Conservation (phyloP, 106 monocot genomes). For the Xerophyta viscosa region DNA sequence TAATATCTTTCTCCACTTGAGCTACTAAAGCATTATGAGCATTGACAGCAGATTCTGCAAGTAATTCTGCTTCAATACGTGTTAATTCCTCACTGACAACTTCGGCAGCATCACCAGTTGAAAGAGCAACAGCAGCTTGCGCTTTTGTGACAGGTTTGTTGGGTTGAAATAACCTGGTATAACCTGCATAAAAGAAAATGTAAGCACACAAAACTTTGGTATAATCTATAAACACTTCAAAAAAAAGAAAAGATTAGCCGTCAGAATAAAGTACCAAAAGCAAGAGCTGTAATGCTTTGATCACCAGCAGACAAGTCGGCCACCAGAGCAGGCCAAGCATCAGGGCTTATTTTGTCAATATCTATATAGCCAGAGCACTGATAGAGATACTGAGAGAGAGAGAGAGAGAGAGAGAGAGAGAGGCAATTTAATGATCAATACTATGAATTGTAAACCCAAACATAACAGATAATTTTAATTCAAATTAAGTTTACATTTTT, state of each 20-base stretch:
- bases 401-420: not conserved
- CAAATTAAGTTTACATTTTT: conserved; percentile 50
- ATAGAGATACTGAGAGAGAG: conserved; percentile 48
- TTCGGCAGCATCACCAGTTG: conserved; percentile 79
- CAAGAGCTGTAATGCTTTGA: conserved; percentile 81
- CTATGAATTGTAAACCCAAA: not conserved
- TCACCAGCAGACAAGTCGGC: conserved; percentile 82
- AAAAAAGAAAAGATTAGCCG: not conserved
- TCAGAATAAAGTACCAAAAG: conserved; percentile 65
- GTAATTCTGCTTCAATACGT: conserved; percentile 84
- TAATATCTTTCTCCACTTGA: conserved; percentile 86
- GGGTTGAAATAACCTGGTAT: conserved; percentile 91
- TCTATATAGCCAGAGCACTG: conserved; percentile 81
- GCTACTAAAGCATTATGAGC: conserved; percentile 78
- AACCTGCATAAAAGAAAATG: conserved; percentile 37
- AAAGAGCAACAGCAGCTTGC: conserved; percentile 88
- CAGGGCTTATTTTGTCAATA: conserved; percentile 75
- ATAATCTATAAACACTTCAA: not conserved
- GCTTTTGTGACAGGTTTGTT: conserved; percentile 92
- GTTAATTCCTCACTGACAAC: conserved; percentile 83
- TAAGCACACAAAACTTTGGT: not conserved
- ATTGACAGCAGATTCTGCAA: conserved; percentile 88
- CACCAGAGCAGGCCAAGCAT: conserved; percentile 88
- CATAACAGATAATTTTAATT: not conserved
- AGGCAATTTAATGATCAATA: not conserved